Evolutionary conservation across 2,329 filamentous ascomycete species (phyloP), one percentile per base, ranked within the genome.

Genomic region (Blastomyces percursus): DNA sequence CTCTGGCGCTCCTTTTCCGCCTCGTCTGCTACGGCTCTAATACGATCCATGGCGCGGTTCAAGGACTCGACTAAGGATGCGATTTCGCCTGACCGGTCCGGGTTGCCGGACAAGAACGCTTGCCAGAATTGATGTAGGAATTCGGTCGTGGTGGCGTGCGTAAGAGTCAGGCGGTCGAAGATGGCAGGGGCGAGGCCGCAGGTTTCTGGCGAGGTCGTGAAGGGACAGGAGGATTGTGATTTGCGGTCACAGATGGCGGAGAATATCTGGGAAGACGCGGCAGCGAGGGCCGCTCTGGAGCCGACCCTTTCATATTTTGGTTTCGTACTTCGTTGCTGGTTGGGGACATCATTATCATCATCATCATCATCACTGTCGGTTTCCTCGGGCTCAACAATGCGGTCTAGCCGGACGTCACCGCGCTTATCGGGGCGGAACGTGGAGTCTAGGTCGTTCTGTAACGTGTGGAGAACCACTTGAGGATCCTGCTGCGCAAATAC

Each of bases 121-220:
- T 85, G 83, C 93, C 93, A 99, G 78, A 99, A 99, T 74, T 97
- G 95, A 69, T 93, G 90, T n/a, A 99, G 79, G 70, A 97, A 99
- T 71, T 99, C 94, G 46, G 90, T 88, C 0, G 91, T 95, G 0
- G 94, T 99, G 61, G 92, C 92, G 73, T 97, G 91, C 0, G 93
- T 96, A 62, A 89, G 80, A 14, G 79, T 81, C n/a, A 89, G 71
- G 21, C 82, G 82, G 67, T 88, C 85, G 66, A 85, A 86, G 1
- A 85, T 77, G 2, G 74, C 69, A 9, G 75, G 66, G 1, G 81
- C 78, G 19, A 84, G 73, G 3, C 80, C 81, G 40, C 75, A 77
- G 1, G 77, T 77, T 40, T 71, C 70, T 8, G 76, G 72, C 1
- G 66, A 71, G 2, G 69, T 69, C 2, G 73, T 67, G 5, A 68